These are phyloP conservation scores for Penicillium fimorum DNA, from an alignment of 495 filamentous ascomycete species.

Conservation along the genomic window DNA sequence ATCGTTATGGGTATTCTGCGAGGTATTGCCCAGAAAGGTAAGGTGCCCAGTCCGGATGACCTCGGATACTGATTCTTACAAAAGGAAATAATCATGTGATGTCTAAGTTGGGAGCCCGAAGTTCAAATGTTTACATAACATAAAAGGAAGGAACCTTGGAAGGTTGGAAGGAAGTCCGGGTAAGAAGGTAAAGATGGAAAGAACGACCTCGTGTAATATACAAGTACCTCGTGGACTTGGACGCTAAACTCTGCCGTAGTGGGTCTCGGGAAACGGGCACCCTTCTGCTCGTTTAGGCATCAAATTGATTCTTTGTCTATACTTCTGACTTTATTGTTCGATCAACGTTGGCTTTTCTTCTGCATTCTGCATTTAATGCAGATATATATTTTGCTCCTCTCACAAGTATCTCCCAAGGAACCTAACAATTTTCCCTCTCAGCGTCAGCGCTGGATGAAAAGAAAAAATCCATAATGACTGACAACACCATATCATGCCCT, in stretches of 20 bases:
- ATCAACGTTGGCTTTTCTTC: neutral
- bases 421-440: neutral
- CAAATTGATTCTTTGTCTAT: constrained; percentile 1
- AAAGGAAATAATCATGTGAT: too few species aligned
- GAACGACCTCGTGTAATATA: too few species aligned
- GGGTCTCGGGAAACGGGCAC: neutral
- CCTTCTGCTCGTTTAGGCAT: constrained; percentile 1
- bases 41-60: too few species aligned
- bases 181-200: too few species aligned
- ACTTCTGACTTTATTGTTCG: neutral
- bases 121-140: too few species aligned
- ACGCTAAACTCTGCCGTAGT: neutral
- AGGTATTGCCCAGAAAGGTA: too few species aligned
- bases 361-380: neutral
- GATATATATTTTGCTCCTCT: neutral
- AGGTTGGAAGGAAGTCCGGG: too few species aligned
- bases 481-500: constrained; percentile 41
- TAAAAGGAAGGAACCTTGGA: too few species aligned
- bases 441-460: constrained; percentile 1
- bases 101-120: too few species aligned
- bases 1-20: too few species aligned
- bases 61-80: too few species aligned
- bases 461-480: constrained; percentile 21
- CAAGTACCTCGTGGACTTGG: too few species aligned
- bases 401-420: neutral